These are phyloP conservation scores for Raphanus sativus DNA, from an alignment of 345 rosid genomes.

Conservation along the genomic window DNA sequence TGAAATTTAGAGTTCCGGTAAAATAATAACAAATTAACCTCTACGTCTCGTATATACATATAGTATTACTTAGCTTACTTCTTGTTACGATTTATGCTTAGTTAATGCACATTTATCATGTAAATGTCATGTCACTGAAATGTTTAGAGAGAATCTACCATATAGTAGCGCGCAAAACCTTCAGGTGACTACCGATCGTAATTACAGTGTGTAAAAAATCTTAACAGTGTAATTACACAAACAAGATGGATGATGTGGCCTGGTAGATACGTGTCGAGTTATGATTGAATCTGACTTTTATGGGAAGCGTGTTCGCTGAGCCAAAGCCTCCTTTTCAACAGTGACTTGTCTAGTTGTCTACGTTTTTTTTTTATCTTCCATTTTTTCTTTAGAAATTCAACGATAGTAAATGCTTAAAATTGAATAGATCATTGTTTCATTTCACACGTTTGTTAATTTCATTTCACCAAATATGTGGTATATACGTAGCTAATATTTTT, in stretches of 20 bases:
- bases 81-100: neutral
- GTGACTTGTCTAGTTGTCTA: slow-evolving; percentile 34
- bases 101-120: neutral
- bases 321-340: slow-evolving; percentile 28
- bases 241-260: slow-evolving; percentile 33
- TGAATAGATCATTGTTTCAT: neutral
- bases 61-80: neutral
- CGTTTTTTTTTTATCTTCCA: neutral
- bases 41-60: no score
- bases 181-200: slow-evolving; percentile 28
- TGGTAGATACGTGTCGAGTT: slow-evolving; percentile 29
- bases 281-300: slow-evolving; percentile 10
- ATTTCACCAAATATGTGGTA: neutral
- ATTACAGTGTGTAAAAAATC: slow-evolving; percentile 10
- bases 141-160: neutral
- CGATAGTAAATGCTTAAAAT: neutral
- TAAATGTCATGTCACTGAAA: slow-evolving; percentile 9
- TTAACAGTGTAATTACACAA: slow-evolving; percentile 24
- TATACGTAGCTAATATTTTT: no score
- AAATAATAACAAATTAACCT: neutral
- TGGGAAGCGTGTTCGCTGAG: slow-evolving; percentile 31
- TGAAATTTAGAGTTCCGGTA: neutral
- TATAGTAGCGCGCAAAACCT: neutral
- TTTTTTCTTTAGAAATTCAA: neutral
- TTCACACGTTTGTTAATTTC: slow-evolving; percentile 7